Evolutionary conservation across 306 rosid genomes (phyloP).

Genomic region (Cicer cuneatum): DNA sequence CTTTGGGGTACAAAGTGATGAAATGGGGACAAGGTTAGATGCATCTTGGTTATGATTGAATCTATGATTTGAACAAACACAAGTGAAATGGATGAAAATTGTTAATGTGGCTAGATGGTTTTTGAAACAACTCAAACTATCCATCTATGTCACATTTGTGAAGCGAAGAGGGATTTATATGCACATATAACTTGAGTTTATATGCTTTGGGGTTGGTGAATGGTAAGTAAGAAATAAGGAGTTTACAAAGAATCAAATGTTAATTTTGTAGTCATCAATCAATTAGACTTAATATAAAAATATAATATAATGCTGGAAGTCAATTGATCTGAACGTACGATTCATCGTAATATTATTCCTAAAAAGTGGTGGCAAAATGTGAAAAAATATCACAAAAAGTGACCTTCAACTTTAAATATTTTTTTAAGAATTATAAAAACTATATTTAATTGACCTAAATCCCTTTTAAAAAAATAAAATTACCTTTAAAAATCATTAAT

Average conservation of each 20-base stretch:
- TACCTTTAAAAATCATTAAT: not conserved
- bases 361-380: no score
- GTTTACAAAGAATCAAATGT: no score
- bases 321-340: no score
- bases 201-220: not conserved
- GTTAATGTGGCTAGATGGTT: conserved; percentile 9
- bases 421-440: no score
- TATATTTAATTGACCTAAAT: no score
- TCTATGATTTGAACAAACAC: conserved; percentile 40
- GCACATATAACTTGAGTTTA: not conserved
- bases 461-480: not conserved
- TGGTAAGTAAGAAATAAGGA: not conserved
- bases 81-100: conserved; percentile 34
- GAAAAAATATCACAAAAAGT: no score
- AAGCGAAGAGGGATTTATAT: not conserved
- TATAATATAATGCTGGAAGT: no score
- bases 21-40: not conserved
- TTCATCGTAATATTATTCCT: no score
- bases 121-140: not conserved
- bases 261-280: no score
- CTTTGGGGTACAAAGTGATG: conserved; percentile 16
- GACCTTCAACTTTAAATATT: no score
- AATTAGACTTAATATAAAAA: no score
- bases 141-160: conserved; percentile 38
- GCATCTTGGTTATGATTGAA: not conserved